Evolutionary conservation across 768 basidiomycete species (phyloP), one percentile per base, ranked within the genome.

Genomic region (Russula ochroleuca): DNA sequence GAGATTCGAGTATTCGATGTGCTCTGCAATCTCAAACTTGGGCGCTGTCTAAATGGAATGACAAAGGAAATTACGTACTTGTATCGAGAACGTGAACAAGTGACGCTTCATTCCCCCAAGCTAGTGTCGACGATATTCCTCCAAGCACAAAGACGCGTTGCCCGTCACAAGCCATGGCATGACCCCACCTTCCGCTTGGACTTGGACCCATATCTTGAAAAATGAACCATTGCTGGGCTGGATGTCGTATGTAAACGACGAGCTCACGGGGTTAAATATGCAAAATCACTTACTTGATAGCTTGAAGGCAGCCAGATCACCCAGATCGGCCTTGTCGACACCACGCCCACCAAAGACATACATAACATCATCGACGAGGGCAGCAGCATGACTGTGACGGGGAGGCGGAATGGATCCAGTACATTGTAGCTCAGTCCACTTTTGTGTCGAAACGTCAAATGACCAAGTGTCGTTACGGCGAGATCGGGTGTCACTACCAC

Each of bases 121-220:
- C 74, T 17, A 86, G 81, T 45, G 86, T 78, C 74, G 89, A 87
- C 1, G 92, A 92, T 75, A 98, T 96, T 19, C 96, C 97, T 45
- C 97, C 97, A 17, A 99, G 81, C 5, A 99, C 94, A 68, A 92
- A 91, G 5, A 99, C 91, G 66, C 87, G 84, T 54, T 86, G 83
- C 37, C 92, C 93, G 71, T 90, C 86, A 17, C 92, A 86, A 8
- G 95, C 92, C 94, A 99, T 96, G 19, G 95, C 91, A 75, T 99
- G 97, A 2, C 97, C 97, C 11, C 92, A 95, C 55, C 97, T 83
- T 2, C 93, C 91, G 45, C 81, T 87, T 0, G 97, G 97, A 17
- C 92, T 84, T 17, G 96, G 95, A 0, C 97, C 97, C 97, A 99
- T 99, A 72, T 98, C 97, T 75, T 97, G 94, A 80, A 99, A 98